phyloP scores from a whole-genome alignment of 257 asterid genomes.

The Solanum gandarillasii region DNA sequence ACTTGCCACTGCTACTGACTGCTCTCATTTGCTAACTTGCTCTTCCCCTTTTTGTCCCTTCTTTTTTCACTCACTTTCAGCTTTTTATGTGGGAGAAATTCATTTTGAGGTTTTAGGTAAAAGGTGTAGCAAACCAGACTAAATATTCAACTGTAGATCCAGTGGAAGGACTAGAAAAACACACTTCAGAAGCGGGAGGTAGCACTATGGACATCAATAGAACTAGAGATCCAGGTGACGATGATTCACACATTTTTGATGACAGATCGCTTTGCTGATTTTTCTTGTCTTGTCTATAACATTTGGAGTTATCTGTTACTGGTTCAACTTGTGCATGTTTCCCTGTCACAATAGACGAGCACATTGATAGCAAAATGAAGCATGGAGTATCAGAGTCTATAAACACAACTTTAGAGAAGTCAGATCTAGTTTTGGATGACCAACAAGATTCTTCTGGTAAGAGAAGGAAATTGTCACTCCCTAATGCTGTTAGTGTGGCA shows the following conservation, averaged over 20 bases:
- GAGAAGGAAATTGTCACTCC: constrained; percentile 33
- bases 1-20: background rate
- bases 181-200: constrained; percentile 23
- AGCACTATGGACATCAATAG: constrained; percentile 6
- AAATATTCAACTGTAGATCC: constrained; percentile 23
- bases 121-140: constrained; percentile 17
- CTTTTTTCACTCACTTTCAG: constrained; percentile 4
- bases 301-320: background rate
- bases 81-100: background rate
- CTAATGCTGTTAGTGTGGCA: constrained; percentile 11
- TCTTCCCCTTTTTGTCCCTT: background rate
- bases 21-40: background rate
- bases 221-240: constrained; percentile 28
- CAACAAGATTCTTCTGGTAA: constrained; percentile 28
- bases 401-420: constrained; percentile 8
- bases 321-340: background rate
- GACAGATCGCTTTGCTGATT: background rate
- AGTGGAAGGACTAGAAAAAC: constrained; percentile 12
- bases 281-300: background rate
- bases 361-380: constrained; percentile 26
- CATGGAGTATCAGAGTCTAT: constrained; percentile 22
- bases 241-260: background rate
- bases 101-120: constrained; percentile 25
- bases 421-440: constrained; percentile 23
- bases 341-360: constrained; percentile 21